A percentile compares a stretch with the other conserved stretches of the same genome.
phyloP scores from a whole-genome alignment of 1,284 basidiomycete genomes.

The Leccinum brunneo-olivaceum region DNA sequence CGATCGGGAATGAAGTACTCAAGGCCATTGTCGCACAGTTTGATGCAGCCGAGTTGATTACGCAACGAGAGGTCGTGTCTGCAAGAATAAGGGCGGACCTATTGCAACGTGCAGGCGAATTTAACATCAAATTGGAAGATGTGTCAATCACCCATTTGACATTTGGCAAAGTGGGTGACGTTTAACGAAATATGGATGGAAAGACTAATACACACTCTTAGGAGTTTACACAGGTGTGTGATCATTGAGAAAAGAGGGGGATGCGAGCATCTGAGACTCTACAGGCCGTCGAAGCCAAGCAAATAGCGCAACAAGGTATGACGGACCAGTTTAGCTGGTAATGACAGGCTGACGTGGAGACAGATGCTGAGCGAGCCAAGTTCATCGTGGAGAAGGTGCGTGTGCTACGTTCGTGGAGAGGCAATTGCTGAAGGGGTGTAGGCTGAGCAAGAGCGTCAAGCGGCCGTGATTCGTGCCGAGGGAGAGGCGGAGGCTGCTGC shows the following conservation, averaged over 20 bases:
- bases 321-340: slow-evolving; percentile 1
- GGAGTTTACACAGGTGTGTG: slow-evolving; percentile 71
- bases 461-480: slow-evolving; percentile 95
- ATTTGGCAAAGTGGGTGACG: slow-evolving; percentile 60
- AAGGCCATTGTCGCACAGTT: slow-evolving; percentile 99
- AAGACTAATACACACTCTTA: slow-evolving; percentile 25
- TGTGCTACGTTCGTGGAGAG: background rate
- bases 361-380: slow-evolving; percentile 96
- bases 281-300: slow-evolving; percentile 95
- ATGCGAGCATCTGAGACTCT: slow-evolving; percentile 9
- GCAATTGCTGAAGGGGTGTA: slow-evolving; percentile 29
- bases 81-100: slow-evolving; percentile 93
- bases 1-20: slow-evolving; percentile 95
- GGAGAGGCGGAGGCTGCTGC: slow-evolving; percentile 96
- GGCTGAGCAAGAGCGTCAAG: slow-evolving; percentile 99
- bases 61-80: slow-evolving; percentile 83
- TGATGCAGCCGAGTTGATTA: slow-evolving; percentile 95
- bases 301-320: slow-evolving; percentile 90
- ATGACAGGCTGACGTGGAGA: slow-evolving; percentile 10
- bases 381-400: slow-evolving; percentile 95
- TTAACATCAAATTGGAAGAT: slow-evolving; percentile 94
- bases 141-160: slow-evolving; percentile 92
- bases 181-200: background rate
- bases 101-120: slow-evolving; percentile 90
- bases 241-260: background rate